These are phyloP conservation scores for Diutina siamensis DNA, from an alignment of 1,139 yeast genomes.

Conservation along the genomic window DNA sequence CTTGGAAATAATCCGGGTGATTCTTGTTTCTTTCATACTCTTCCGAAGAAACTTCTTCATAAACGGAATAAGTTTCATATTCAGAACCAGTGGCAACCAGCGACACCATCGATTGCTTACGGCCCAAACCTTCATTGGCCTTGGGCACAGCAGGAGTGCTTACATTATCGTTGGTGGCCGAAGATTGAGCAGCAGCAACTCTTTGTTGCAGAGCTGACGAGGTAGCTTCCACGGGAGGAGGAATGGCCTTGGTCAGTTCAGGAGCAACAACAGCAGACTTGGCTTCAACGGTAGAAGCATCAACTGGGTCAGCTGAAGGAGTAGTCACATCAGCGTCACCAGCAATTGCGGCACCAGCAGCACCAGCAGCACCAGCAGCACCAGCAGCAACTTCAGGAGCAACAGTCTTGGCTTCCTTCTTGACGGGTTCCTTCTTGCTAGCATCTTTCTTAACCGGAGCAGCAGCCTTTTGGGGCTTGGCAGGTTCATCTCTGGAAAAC, in stretches of 20 bases:
- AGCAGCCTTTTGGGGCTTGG: slow-evolving; percentile 6
- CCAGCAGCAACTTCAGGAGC: slow-evolving; percentile 5
- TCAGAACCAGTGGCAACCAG: slow-evolving; percentile 10
- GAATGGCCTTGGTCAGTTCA: not conserved
- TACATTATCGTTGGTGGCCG: not conserved
- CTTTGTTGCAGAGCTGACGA: slow-evolving; percentile 1
- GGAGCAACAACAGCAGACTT: not conserved
- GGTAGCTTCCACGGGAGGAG: not conserved
- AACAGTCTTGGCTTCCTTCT: slow-evolving; percentile 4
- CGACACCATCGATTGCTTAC: not conserved
- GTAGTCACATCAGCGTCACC: slow-evolving; percentile 9
- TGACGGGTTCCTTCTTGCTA: slow-evolving; percentile 7
- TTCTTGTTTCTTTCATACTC: slow-evolving; percentile 34
- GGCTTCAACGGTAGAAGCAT: not conserved
- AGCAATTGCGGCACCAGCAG: slow-evolving; percentile 6
- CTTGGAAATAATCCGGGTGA: slow-evolving; percentile 41
- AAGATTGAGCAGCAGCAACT: not conserved
- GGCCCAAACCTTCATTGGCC: not conserved
- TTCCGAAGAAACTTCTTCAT: slow-evolving; percentile 39
- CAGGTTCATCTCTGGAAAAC: not conserved
- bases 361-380: not conserved
- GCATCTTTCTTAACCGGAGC: slow-evolving; percentile 8
- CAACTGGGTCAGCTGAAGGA: slow-evolving; percentile 8
- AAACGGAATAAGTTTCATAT: slow-evolving; percentile 29
- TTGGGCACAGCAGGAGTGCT: not conserved